A percentile compares a stretch with the other conserved stretches of the same genome.
Conservation (phyloP, 192 early-diverging fungal genomes). For the Entrophospora sp. region DNA sequence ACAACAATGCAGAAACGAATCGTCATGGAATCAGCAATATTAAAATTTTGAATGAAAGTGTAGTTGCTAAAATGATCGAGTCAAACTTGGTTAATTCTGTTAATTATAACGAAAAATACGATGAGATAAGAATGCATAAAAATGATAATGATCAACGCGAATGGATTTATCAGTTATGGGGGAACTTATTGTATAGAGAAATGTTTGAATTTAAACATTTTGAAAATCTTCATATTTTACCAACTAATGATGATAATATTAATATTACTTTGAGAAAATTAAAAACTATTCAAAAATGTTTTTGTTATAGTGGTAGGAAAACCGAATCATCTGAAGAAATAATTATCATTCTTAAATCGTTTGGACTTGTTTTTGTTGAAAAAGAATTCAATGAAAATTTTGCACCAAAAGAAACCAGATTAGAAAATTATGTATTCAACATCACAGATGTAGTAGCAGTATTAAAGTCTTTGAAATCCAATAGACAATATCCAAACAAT, state of each 20-base stretch:
- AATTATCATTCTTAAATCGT: too few relatives aligned
- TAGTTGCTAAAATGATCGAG: not conserved
- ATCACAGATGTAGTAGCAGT: not conserved
- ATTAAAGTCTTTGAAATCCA: not conserved
- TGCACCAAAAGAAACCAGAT: not conserved
- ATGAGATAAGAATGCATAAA: not conserved
- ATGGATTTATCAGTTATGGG: conserved; percentile 1
- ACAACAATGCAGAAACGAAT: not conserved
- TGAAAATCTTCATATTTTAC: not conserved
- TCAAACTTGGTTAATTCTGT: not conserved
- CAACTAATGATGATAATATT: not conserved
- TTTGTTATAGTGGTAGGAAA: not conserved
- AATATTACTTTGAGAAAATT: not conserved
- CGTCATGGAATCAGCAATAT: not conserved
- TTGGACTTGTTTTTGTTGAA: not conserved
- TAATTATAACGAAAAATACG: not conserved
- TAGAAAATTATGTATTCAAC: not conserved
- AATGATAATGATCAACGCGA: not conserved
- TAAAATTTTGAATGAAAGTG: not conserved
- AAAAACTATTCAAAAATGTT: not conserved
- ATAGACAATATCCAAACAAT: too few relatives aligned
- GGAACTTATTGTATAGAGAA: not conserved
- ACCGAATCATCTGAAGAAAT: not conserved
- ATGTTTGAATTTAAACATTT: not conserved
- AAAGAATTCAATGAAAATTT: not conserved